A percentile compares a stretch with the other conserved stretches of the same genome.
Conservation (phyloP, 2,329 filamentous ascomycete species). For the Botryosphaeria dothidea region DNA sequence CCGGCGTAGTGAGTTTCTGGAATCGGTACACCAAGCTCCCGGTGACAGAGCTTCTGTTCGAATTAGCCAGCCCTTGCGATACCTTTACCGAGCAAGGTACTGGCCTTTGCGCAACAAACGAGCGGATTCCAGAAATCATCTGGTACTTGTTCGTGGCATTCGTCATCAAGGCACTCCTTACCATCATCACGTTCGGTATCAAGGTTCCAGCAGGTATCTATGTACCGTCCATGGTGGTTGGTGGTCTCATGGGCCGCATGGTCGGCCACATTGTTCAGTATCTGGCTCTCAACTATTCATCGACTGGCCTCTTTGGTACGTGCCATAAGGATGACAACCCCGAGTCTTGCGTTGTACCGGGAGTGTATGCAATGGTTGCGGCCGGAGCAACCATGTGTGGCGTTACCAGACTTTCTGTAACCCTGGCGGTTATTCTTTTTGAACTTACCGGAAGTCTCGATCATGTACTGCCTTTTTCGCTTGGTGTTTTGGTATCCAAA, state of each 20-base stretch:
- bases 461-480: conserved; percentile 91
- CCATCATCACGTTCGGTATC: conserved; percentile 89
- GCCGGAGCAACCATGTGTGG: conserved; percentile 98
- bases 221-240: conserved; percentile 97
- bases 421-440: conserved; percentile 91
- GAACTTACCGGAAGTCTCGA: conserved; percentile 93
- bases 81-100: conserved; percentile 65
- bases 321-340: conserved; percentile 69
- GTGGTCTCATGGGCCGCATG: conserved; percentile 84
- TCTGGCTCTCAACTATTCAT: conserved; percentile 71
- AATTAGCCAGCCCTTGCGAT: conserved; percentile 86
- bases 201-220: conserved; percentile 98
- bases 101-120: conserved; percentile 75
- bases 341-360: conserved; percentile 87
- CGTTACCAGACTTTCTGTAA: conserved; percentile 90
- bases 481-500: conserved; percentile 91
- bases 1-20: conserved; percentile 88
- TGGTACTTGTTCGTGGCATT: conserved; percentile 74
- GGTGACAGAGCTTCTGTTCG: conserved; percentile 86
- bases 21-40: conserved; percentile 86
- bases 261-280: conserved; percentile 86
- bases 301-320: conserved; percentile 70
- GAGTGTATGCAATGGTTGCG: conserved; percentile 93
- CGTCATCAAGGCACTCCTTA: conserved; percentile 85
- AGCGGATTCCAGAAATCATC: conserved; percentile 79